Percentiles rank a stretch among this genome's conserved stretches.
These are phyloP conservation scores for Rhynchosporium graminicola DNA, from an alignment of 2,329 filamentous ascomycete species.

Conservation along the genomic window DNA sequence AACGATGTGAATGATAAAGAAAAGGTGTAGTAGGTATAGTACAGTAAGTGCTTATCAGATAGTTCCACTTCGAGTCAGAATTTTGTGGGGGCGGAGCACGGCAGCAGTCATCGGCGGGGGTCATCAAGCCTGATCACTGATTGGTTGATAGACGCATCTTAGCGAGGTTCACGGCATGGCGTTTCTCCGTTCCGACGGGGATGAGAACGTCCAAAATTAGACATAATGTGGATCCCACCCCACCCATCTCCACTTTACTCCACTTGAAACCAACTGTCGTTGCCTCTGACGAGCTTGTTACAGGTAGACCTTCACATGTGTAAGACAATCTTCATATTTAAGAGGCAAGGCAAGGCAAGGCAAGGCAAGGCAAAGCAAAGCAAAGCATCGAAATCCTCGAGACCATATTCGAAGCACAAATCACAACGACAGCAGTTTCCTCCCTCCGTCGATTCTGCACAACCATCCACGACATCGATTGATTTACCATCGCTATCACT, in stretches of 20 bases:
- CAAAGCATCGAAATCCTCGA: neutral
- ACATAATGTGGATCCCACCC: no score
- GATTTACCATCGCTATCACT: neutral
- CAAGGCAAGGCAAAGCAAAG: neutral
- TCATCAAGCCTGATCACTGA: neutral
- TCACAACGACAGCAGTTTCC: neutral
- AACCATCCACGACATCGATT: neutral
- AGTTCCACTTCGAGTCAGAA: neutral
- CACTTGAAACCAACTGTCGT: neutral
- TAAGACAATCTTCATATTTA: no score
- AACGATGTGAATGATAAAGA: no score
- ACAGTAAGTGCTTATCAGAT: no score
- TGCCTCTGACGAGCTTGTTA: slow-evolving; percentile 6
- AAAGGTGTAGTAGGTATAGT: no score
- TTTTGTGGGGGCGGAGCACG: neutral
- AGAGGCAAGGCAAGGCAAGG: no score
- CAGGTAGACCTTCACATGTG: neutral
- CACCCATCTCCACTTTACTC: no score
- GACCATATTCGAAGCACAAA: neutral
- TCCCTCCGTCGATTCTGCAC: neutral
- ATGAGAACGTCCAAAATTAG: neutral
- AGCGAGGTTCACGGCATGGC: neutral
- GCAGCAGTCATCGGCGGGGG: neutral
- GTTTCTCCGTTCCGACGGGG: neutral
- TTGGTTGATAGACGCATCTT: neutral